Percentiles rank a stretch among this genome's conserved stretches.
These are phyloP conservation scores for Nematocida parisii DNA, from an alignment of 371 early-diverging fungal species.

Conservation along the genomic window DNA sequence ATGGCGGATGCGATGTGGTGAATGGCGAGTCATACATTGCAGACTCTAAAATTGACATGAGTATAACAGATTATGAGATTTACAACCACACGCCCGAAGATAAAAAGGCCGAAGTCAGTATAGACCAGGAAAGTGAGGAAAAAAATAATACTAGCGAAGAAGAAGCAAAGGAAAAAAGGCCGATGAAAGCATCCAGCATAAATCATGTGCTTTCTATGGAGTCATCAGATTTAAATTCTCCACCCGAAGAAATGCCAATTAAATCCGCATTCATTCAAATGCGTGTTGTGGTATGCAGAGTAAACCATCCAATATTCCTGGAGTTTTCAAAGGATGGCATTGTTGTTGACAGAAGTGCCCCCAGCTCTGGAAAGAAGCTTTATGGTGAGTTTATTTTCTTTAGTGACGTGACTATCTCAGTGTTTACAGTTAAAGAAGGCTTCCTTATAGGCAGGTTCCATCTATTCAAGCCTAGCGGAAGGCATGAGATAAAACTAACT, in stretches of 20 bases:
- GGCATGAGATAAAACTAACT: constrained; percentile 53
- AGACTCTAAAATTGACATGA: constrained; percentile 6
- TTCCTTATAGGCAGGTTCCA: constrained; percentile 53
- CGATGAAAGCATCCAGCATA: not conserved
- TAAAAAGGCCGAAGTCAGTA: not conserved
- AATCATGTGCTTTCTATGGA: not conserved
- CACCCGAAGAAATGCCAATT: not conserved
- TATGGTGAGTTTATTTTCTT: constrained; percentile 50
- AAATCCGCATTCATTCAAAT: constrained; percentile 33
- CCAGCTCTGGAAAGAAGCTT: constrained; percentile 51
- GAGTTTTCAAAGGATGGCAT: constrained; percentile 51
- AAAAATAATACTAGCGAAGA: not conserved
- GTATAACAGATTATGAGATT: constrained; percentile 11
- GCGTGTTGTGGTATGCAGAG: constrained; percentile 51
- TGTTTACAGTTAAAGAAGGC: constrained; percentile 52
- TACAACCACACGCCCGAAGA: not conserved
- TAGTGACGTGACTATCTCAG: constrained; percentile 38
- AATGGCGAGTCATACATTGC: constrained; percentile 38
- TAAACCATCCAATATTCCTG: constrained; percentile 53
- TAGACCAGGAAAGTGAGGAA: not conserved
- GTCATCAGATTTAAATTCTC: not conserved
- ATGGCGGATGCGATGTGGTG: constrained; percentile 48
- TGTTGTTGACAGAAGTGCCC: constrained; percentile 49
- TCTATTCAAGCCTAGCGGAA: constrained; percentile 37
- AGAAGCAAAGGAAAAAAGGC: not conserved